Evolutionary conservation across 495 filamentous ascomycete species (phyloP).

Genomic region (Penicillium waksmanii): DNA sequence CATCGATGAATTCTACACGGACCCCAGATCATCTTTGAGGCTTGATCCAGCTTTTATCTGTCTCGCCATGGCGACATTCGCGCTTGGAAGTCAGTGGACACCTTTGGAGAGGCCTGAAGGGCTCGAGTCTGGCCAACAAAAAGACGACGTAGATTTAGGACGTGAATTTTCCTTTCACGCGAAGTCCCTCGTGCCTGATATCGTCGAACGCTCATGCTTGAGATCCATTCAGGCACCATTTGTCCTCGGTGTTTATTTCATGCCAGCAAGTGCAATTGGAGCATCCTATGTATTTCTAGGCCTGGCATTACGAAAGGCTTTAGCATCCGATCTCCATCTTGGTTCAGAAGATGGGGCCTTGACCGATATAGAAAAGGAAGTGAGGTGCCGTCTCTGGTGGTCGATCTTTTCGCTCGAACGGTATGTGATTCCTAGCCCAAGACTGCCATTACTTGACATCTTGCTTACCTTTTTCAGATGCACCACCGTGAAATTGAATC

Average conservation of each 20-base stretch:
- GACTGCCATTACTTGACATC: not conserved
- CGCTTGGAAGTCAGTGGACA: slow-evolving; percentile 32
- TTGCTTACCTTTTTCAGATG: slow-evolving; percentile 17
- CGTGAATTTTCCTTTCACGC: slow-evolving; percentile 20
- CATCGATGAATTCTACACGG: slow-evolving; percentile 25
- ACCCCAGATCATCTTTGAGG: slow-evolving; percentile 14
- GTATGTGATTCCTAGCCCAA: slow-evolving; percentile 5
- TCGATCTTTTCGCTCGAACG: slow-evolving; percentile 34
- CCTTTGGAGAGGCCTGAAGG: slow-evolving; percentile 20
- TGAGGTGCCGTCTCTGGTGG: slow-evolving; percentile 31
- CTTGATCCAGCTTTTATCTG: slow-evolving; percentile 24
- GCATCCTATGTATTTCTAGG: slow-evolving; percentile 37
- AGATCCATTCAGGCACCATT: slow-evolving; percentile 28
- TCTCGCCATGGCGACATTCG: slow-evolving; percentile 25
- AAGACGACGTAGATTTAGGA: slow-evolving; percentile 18
- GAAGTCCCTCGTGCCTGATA: slow-evolving; percentile 25
- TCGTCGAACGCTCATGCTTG: slow-evolving; percentile 24
- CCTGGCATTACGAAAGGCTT: slow-evolving; percentile 44
- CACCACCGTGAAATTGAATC: slow-evolving; percentile 25
- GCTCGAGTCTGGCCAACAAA: not conserved
- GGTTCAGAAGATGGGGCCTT: slow-evolving; percentile 16
- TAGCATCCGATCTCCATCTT: slow-evolving; percentile 46
- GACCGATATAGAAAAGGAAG: slow-evolving; percentile 17
- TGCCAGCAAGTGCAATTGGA: slow-evolving; percentile 29
- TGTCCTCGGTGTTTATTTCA: slow-evolving; percentile 28